Conservation (phyloP, 805 yeast species). For the Wickerhamiella vanderwaltii region DNA sequence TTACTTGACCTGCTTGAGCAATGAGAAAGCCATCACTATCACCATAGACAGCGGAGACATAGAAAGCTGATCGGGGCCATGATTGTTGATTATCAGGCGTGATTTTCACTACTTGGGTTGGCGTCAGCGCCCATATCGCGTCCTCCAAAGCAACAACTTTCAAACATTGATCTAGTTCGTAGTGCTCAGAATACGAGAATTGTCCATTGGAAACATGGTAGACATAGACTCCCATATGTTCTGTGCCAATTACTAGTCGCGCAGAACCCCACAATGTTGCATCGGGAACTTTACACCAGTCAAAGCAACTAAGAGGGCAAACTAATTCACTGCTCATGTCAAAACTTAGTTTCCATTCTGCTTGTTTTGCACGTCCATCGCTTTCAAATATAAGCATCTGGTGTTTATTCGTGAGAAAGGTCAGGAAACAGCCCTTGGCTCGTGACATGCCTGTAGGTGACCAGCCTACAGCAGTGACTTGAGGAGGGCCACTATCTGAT, state of each 20-base stretch:
- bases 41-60: neutral
- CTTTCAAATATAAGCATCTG: conserved; percentile 1
- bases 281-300: conserved; percentile 1
- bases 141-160: neutral
- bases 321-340: neutral
- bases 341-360: neutral
- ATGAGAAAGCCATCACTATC: neutral
- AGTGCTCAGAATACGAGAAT: neutral
- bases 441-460: conserved; percentile 6
- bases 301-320: conserved; percentile 2
- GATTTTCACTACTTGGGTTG: neutral
- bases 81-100: neutral
- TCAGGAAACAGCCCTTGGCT: conserved; percentile 4
- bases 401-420: conserved; percentile 2
- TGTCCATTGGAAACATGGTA: neutral
- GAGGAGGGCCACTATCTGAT: neutral
- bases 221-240: neutral
- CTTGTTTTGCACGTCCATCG: neutral
- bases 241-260: conserved; percentile 5
- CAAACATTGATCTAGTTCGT: neutral
- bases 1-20: conserved; percentile 7
- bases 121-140: neutral
- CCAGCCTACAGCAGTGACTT: neutral
- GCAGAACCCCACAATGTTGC: conserved; percentile 6
- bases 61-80: neutral